Evolutionary conservation across 2,329 filamentous ascomycete species (phyloP).

Genomic region (Xylariomycetidae sp.): DNA sequence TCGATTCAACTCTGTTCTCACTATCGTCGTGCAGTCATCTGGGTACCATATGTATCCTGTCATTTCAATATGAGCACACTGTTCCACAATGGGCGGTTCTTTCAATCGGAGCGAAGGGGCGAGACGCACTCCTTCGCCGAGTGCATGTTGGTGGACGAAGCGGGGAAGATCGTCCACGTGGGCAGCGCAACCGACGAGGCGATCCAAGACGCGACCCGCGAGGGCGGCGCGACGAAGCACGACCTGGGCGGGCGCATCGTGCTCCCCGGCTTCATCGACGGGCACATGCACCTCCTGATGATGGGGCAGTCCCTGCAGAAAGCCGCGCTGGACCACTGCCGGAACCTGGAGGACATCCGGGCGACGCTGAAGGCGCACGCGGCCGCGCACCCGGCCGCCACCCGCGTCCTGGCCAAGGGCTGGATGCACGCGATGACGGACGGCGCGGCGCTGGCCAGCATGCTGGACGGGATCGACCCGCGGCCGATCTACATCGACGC

Average conservation of each 20-base stretch:
- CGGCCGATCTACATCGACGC: constrained; percentile 50
- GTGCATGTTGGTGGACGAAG: constrained; percentile 30
- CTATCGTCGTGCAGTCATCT: neutral
- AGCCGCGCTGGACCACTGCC: constrained; percentile 40
- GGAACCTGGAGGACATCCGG: constrained; percentile 42
- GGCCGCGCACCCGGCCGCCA: constrained; percentile 34
- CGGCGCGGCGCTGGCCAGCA: constrained; percentile 39
- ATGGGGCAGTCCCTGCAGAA: constrained; percentile 49
- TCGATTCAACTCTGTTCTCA: neutral
- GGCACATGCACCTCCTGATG: constrained; percentile 51
- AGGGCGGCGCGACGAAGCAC: constrained; percentile 19
- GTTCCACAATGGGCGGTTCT: constrained; percentile 53
- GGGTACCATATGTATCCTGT: neutral
- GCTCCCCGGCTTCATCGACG: constrained; percentile 51
- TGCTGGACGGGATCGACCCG: constrained; percentile 45
- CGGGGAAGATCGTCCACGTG: constrained; percentile 30
- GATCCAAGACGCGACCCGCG: constrained; percentile 21
- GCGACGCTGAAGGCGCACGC: constrained; percentile 39
- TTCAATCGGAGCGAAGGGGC: constrained; percentile 36
- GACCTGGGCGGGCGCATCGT: constrained; percentile 36
- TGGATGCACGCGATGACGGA: constrained; percentile 54
- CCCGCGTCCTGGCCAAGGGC: constrained; percentile 44
- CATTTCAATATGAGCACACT: constrained; percentile 40
- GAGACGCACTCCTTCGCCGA: constrained; percentile 28
- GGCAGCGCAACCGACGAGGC: constrained; percentile 26